A percentile compares a stretch with the other conserved stretches of the same genome.
Evolutionary conservation across 805 yeast species (phyloP).

Genomic region (Kurtzmaniella cleridarum): DNA sequence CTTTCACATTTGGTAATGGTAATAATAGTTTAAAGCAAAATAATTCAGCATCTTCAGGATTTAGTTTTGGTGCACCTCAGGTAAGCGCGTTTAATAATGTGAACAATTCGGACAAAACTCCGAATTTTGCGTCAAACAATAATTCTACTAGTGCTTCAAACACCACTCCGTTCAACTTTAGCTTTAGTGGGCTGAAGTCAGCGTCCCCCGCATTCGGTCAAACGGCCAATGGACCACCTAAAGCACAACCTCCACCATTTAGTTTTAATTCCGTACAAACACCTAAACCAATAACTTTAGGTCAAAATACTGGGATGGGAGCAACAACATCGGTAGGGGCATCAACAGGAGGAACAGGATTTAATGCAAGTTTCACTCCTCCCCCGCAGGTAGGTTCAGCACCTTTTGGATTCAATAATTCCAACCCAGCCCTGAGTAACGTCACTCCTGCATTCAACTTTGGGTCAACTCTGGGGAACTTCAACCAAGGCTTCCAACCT

Average conservation of each 20-base stretch:
- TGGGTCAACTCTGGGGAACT: neutral
- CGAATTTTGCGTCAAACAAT: neutral
- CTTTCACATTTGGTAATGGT: slow-evolving; percentile 22
- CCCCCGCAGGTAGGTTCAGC: no score
- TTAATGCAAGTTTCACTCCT: slow-evolving; percentile 5
- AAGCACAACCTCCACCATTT: neutral
- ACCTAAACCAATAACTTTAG: slow-evolving; percentile 1
- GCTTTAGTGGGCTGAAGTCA: neutral
- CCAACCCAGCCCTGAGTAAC: slow-evolving; percentile 1
- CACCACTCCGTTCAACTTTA: neutral
- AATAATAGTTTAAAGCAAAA: neutral
- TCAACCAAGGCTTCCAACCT: slow-evolving; percentile 1
- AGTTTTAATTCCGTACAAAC: neutral
- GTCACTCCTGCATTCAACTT: slow-evolving; percentile 3
- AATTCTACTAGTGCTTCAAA: neutral
- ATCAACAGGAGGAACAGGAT: neutral
- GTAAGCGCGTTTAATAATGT: no score
- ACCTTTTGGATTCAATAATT: neutral
- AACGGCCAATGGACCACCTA: neutral
- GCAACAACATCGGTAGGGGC: neutral
- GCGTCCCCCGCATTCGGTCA: neutral
- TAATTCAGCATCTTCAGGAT: slow-evolving; percentile 5
- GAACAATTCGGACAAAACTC: neutral
- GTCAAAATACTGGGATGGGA: neutral
- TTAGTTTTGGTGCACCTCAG: slow-evolving; percentile 1